A percentile compares a stretch with the other conserved stretches of the same genome.
These are phyloP conservation scores for Leccinum ochraceum DNA, from an alignment of 768 basidiomycete genomes.

Conservation along the genomic window DNA sequence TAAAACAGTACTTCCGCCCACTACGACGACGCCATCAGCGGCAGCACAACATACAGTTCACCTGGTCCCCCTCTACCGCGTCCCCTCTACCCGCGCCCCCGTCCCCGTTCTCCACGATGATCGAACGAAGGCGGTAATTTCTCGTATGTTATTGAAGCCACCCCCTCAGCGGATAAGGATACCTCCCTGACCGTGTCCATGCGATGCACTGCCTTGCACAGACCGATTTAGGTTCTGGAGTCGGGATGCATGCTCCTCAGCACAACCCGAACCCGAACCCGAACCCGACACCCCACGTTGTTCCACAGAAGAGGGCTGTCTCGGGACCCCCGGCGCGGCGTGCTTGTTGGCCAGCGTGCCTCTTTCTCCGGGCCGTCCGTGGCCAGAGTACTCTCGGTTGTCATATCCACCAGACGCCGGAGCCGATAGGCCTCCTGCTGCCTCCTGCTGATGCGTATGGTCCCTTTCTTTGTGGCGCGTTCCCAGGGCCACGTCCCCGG, in stretches of 20 bases:
- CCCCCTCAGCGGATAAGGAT: constrained; percentile 24
- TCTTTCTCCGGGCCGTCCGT: constrained; percentile 8
- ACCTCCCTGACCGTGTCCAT: constrained; percentile 40
- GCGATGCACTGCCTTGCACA: constrained; percentile 26
- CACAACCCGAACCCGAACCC: neutral
- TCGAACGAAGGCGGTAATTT: constrained; percentile 24
- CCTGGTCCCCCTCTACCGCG: neutral
- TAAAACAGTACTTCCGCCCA: neutral
- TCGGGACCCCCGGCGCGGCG: neutral
- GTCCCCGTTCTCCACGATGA: constrained; percentile 34
- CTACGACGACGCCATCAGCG: constrained; percentile 10
- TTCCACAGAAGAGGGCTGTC: neutral
- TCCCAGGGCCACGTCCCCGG: constrained; percentile 36
- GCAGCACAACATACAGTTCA: neutral
- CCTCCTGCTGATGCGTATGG: constrained; percentile 15
- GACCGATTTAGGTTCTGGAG: constrained; percentile 6
- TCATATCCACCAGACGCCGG: constrained; percentile 3
- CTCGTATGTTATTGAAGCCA: constrained; percentile 26
- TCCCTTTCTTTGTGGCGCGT: constrained; percentile 8
- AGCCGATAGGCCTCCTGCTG: constrained; percentile 4
- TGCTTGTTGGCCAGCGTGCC: constrained; percentile 11
- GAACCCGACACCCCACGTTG: constrained; percentile 1
- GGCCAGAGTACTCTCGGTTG: neutral
- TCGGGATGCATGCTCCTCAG: neutral
- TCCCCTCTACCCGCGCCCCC: constrained; percentile 33